Conservation (phyloP, 148 eudicot species). For the Arbutus unedo region DNA sequence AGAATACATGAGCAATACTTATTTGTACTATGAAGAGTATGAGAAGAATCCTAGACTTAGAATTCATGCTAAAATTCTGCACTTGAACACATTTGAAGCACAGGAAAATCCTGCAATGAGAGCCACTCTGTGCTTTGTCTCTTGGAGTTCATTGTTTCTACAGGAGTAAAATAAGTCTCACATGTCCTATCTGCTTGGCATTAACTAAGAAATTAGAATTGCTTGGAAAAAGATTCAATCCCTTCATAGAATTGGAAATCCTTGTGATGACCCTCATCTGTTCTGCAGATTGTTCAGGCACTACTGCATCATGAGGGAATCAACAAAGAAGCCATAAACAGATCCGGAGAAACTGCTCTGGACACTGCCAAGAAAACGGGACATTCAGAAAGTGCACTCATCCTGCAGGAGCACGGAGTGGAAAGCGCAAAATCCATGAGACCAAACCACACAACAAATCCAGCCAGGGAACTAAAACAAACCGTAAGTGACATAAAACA, state of each 20-base stretch:
- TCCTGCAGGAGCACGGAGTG: conserved; percentile 37
- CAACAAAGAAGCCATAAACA: conserved; percentile 36
- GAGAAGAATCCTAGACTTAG: neutral
- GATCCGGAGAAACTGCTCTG: conserved; percentile 42
- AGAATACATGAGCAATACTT: too few relatives aligned
- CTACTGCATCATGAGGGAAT: conserved; percentile 25
- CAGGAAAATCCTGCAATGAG: neutral
- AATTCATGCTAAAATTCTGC: neutral
- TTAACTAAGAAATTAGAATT: conserved; percentile 7
- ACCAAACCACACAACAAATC: conserved; percentile 17
- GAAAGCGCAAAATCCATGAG: conserved; percentile 34
- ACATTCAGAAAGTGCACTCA: conserved; percentile 24
- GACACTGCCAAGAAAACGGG: conserved; percentile 46
- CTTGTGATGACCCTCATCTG: neutral
- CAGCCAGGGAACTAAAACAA: conserved; percentile 45
- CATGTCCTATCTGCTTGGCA: neutral
- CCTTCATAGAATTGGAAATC: neutral
- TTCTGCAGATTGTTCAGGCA: conserved; percentile 35
- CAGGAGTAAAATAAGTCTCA: neutral
- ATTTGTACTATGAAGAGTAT: neutral
- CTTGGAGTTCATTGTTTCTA: neutral
- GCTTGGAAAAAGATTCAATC: neutral
- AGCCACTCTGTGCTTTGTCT: neutral
- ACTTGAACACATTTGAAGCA: too few relatives aligned
- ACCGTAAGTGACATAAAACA: conserved; percentile 63